Conservation (phyloP, 495 filamentous ascomycete genomes). For the Aspergillus bridgeri region DNA sequence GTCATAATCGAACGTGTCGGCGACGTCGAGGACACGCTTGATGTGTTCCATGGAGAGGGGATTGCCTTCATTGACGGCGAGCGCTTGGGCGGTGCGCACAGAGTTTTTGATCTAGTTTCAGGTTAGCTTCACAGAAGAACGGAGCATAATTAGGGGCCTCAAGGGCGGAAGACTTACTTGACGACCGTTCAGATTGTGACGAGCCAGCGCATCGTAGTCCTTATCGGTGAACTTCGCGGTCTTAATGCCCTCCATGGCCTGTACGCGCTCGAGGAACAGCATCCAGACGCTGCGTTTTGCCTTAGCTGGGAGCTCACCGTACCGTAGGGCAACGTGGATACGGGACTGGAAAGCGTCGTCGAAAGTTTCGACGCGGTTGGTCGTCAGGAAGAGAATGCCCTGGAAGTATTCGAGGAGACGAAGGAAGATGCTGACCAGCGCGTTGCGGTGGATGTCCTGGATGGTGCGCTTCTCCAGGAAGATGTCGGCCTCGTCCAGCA, state of each 20-base stretch:
- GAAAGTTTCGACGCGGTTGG: constrained; percentile 73
- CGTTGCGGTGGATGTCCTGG: constrained; percentile 71
- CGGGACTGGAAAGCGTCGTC: constrained; percentile 65
- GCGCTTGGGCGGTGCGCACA: constrained; percentile 78
- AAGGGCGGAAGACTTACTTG: constrained; percentile 51
- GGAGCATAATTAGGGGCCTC: constrained; percentile 2
- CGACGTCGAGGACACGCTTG: constrained; percentile 75
- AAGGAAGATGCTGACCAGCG: constrained; percentile 73
- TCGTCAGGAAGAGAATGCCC: constrained; percentile 76
- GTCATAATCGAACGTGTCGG: constrained; percentile 78
- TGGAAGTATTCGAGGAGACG: constrained; percentile 74
- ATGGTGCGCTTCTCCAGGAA: constrained; percentile 72
- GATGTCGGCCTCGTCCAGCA: constrained; percentile 77
- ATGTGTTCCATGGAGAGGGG: constrained; percentile 77
- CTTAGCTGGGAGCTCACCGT: constrained; percentile 69
- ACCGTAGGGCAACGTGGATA: constrained; percentile 74
- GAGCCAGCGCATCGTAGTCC: constrained; percentile 64
- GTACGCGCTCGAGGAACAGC: constrained; percentile 72
- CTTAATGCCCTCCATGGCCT: constrained; percentile 59
- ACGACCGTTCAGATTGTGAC: constrained; percentile 79
- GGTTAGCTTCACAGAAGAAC: no score
- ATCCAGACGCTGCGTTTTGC: constrained; percentile 85
- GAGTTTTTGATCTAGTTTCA: constrained; percentile 78
- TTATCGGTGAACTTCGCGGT: constrained; percentile 61
- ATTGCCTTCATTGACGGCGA: constrained; percentile 73